Percentiles rank a stretch among this genome's conserved stretches.
Conservation (phyloP, 306 rosid genomes). For the Quercus ilex region DNA sequence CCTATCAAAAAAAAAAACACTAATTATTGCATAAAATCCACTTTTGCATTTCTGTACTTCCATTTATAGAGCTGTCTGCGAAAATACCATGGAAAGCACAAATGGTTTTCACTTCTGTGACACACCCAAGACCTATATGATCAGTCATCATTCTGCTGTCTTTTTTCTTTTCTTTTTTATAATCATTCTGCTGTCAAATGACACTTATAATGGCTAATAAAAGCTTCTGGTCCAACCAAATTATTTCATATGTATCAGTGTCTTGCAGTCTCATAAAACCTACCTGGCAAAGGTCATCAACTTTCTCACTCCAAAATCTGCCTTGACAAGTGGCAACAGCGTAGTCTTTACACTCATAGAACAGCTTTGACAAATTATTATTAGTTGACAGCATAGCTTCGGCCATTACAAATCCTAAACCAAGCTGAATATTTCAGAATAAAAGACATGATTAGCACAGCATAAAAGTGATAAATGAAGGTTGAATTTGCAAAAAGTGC, state of each 20-base stretch:
- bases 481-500: neutral
- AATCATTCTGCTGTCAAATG: conserved; percentile 3
- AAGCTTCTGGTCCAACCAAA: neutral
- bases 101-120: neutral
- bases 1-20: neutral
- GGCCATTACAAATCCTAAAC: conserved; percentile 75
- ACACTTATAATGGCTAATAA: neutral
- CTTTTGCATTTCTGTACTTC: neutral
- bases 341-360: conserved; percentile 89
- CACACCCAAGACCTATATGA: neutral
- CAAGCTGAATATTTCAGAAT: conserved; percentile 63
- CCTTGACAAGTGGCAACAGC: conserved; percentile 56
- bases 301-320: conserved; percentile 50
- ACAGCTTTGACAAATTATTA: conserved; percentile 68
- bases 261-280: conserved; percentile 17
- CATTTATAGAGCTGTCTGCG: neutral
- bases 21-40: neutral
- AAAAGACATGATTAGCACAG: conserved; percentile 37
- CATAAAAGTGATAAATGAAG: neutral
- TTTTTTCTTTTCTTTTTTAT: too few species aligned
- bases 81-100: neutral
- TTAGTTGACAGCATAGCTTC: conserved; percentile 56
- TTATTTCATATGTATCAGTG: conserved; percentile 7
- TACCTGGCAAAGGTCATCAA: conserved; percentile 89
- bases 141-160: neutral